Conservation (phyloP, 2,329 filamentous ascomycete species). For the Aspergillus alliaceus region DNA sequence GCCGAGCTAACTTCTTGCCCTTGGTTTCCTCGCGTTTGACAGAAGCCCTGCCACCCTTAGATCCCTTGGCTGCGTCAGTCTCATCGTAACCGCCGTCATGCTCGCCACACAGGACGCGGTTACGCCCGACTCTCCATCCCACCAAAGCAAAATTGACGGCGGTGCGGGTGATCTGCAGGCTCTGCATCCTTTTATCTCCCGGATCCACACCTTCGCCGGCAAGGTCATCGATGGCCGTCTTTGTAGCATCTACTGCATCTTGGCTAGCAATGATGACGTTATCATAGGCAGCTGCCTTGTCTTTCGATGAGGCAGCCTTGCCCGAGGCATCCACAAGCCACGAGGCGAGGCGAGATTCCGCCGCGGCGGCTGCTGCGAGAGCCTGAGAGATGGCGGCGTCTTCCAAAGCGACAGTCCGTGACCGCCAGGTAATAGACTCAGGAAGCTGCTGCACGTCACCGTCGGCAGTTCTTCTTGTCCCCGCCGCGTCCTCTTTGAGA, state of each 20-base stretch:
- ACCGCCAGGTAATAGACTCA: constrained; percentile 80
- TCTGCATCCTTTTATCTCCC: constrained; percentile 84
- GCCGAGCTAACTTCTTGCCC: constrained; percentile 72
- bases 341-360: constrained; percentile 52
- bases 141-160: constrained; percentile 93
- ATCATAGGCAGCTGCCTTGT: constrained; percentile 85
- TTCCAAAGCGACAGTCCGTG: constrained; percentile 80
- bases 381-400: constrained; percentile 89
- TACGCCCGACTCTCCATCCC: constrained; percentile 91
- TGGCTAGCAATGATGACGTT: constrained; percentile 86
- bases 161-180: constrained; percentile 86
- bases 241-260: constrained; percentile 90
- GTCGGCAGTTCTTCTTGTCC: constrained; percentile 48
- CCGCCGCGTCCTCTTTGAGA: constrained; percentile 59
- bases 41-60: constrained; percentile 54
- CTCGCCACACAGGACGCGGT: constrained; percentile 81
- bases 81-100: constrained; percentile 70
- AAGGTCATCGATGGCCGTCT: constrained; percentile 88
- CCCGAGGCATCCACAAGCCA: constrained; percentile 46
- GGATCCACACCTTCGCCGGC: constrained; percentile 78
- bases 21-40: constrained; percentile 64
- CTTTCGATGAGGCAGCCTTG: constrained; percentile 47
- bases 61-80: constrained; percentile 46
- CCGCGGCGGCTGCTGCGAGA: constrained; percentile 66
- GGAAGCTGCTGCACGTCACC: constrained; percentile 56